Evolutionary conservation across 1,139 yeast species (phyloP).

Genomic region (Groenewaldozyma sp.): DNA sequence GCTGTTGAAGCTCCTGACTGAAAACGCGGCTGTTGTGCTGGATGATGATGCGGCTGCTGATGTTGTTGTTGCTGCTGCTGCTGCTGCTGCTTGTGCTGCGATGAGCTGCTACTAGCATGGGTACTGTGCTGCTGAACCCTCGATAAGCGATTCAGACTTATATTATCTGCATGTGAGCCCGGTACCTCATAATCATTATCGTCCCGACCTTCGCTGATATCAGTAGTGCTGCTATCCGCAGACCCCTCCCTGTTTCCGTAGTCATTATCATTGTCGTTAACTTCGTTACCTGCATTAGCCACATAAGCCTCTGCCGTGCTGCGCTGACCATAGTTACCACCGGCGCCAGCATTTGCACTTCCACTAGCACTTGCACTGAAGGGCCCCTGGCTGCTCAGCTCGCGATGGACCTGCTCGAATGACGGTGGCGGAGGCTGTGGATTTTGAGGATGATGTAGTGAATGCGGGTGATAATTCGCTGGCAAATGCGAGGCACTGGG

Average conservation of each 20-base stretch:
- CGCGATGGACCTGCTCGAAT: slow-evolving; percentile 8
- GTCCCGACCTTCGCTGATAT: too few species aligned
- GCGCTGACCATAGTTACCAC: not conserved
- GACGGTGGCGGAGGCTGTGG: slow-evolving; percentile 12
- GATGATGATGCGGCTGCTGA: too few species aligned
- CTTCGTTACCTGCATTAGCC: not conserved
- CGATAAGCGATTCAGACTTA: not conserved
- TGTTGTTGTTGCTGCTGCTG: not conserved
- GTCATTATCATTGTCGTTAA: slow-evolving; percentile 2
- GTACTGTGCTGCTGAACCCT: too few species aligned
- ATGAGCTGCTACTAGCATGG: too few species aligned
- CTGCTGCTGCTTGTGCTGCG: not conserved
- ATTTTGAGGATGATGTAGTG: not conserved
- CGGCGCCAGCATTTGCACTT: not conserved
- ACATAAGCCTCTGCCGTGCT: not conserved
- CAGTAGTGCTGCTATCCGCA: too few species aligned
- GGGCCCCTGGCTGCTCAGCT: not conserved
- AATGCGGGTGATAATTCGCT: not conserved
- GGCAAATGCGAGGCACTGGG: not conserved
- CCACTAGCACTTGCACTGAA: not conserved
- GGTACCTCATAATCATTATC: too few species aligned
- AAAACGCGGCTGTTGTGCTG: too few species aligned
- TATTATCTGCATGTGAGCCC: slow-evolving; percentile 5
- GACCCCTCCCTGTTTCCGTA: too few species aligned
- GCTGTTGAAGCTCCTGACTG: too few species aligned